These are phyloP conservation scores for Tetragonia tetragonoides DNA, from an alignment of 148 eudicot species.

Conservation along the genomic window DNA sequence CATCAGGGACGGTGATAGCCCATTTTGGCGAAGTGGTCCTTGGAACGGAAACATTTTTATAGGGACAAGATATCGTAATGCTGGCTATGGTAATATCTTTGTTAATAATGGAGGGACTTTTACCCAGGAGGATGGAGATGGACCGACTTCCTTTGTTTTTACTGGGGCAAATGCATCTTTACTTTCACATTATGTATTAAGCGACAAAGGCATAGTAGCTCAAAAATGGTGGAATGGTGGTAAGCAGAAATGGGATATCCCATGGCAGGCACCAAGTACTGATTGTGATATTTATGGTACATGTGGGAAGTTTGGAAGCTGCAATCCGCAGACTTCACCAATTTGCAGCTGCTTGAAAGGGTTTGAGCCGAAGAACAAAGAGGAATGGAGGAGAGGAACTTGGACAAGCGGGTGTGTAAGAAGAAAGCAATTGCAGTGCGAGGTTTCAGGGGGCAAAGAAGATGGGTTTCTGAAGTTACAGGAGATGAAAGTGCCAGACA, in stretches of 20 bases:
- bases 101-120: conserved; percentile 28
- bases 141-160: conserved; percentile 18
- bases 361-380: conserved; percentile 31
- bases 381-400: conserved; percentile 34
- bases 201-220: conserved; percentile 25
- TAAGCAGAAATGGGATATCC: conserved; percentile 22
- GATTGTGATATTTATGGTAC: conserved; percentile 34
- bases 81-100: conserved; percentile 29
- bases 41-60: conserved; percentile 48
- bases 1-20: conserved; percentile 25
- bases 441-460: conserved; percentile 27
- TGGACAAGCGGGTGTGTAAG: conserved; percentile 39
- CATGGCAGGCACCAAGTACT: conserved; percentile 28
- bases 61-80: conserved; percentile 29
- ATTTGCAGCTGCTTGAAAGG: conserved; percentile 38
- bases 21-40: conserved; percentile 41
- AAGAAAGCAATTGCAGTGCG: conserved; percentile 32
- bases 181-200: conserved; percentile 19
- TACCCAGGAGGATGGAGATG: conserved; percentile 23
- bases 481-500: conserved; percentile 51
- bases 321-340: conserved; percentile 19
- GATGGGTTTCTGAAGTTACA: conserved; percentile 46
- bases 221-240: conserved; percentile 31
- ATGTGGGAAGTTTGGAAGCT: conserved; percentile 39
- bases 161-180: conserved; percentile 29